These are phyloP conservation scores for Lipomyces starkeyi DNA, from an alignment of 805 yeast genomes.

Conservation along the genomic window DNA sequence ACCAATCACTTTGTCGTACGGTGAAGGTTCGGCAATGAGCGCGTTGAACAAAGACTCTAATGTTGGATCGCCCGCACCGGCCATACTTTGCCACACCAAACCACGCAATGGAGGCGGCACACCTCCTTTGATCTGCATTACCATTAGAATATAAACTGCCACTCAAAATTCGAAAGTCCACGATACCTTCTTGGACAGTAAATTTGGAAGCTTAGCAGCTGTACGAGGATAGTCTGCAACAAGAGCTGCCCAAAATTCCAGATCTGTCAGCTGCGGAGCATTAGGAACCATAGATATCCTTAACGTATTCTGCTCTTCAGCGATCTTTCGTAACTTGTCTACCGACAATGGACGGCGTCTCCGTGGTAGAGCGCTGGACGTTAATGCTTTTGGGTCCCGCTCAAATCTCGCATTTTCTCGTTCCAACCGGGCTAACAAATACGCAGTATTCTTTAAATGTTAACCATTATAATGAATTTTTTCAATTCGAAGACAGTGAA, in stretches of 20 bases:
- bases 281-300: constrained; percentile 13
- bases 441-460: constrained; percentile 25
- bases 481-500: background rate
- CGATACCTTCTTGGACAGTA: constrained; percentile 44
- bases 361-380: constrained; percentile 10
- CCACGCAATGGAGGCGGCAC: constrained; percentile 48
- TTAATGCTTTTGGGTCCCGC: constrained; percentile 33
- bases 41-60: constrained; percentile 48
- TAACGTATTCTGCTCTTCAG: constrained; percentile 16
- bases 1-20: constrained; percentile 54
- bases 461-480: background rate
- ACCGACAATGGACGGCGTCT: constrained; percentile 25
- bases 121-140: constrained; percentile 40
- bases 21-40: constrained; percentile 51
- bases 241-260: constrained; percentile 47
- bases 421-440: constrained; percentile 37
- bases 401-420: constrained; percentile 36
- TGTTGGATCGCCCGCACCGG: constrained; percentile 42
- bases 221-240: constrained; percentile 45
- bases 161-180: background rate
- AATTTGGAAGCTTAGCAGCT: constrained; percentile 43
- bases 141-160: background rate
- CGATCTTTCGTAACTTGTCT: constrained; percentile 24
- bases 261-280: constrained; percentile 38
- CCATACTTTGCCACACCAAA: constrained; percentile 46